phyloP scores from a whole-genome alignment of 1,139 yeast genomes.

The Keqinozyma sinolaborantium region DNA sequence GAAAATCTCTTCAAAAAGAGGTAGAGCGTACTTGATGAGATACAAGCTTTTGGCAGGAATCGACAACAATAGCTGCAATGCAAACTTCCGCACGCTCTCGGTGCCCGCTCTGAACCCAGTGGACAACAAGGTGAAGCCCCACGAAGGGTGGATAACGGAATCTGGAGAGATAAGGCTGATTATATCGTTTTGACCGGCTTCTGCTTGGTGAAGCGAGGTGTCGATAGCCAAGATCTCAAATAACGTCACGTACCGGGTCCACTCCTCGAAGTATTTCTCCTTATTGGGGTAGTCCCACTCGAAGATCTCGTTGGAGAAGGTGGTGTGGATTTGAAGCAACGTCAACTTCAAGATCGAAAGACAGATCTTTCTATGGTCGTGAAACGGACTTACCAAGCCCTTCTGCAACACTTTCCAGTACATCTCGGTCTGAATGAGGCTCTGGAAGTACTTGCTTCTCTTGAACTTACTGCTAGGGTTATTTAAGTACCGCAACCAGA shows the following conservation, averaged over 20 bases:
- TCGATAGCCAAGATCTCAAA: slow-evolving; percentile 82
- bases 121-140: slow-evolving; percentile 72
- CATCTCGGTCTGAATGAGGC: slow-evolving; percentile 25
- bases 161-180: slow-evolving; percentile 49
- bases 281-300: slow-evolving; percentile 39
- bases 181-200: slow-evolving; percentile 71
- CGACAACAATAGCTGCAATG: slow-evolving; percentile 54
- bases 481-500: slow-evolving; percentile 54
- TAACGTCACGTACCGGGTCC: slow-evolving; percentile 73
- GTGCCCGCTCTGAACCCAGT: slow-evolving; percentile 76
- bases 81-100: slow-evolving; percentile 73
- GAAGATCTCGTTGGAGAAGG: slow-evolving; percentile 42
- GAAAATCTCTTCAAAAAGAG: slow-evolving; percentile 48
- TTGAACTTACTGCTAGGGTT: slow-evolving; percentile 13
- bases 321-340: slow-evolving; percentile 39
- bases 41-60: slow-evolving; percentile 48
- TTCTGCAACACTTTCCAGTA: slow-evolving; percentile 63
- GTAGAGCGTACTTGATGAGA: slow-evolving; percentile 45
- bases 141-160: slow-evolving; percentile 56
- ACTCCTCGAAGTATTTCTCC: slow-evolving; percentile 42
- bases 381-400: slow-evolving; percentile 55
- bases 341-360: slow-evolving; percentile 65
- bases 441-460: slow-evolving; percentile 23
- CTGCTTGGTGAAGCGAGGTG: slow-evolving; percentile 82
- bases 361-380: slow-evolving; percentile 72